A percentile compares a stretch with the other conserved stretches of the same genome.
phyloP scores from a whole-genome alignment of 192 early-diverging fungal species.

The Backusella psychrophila region DNA sequence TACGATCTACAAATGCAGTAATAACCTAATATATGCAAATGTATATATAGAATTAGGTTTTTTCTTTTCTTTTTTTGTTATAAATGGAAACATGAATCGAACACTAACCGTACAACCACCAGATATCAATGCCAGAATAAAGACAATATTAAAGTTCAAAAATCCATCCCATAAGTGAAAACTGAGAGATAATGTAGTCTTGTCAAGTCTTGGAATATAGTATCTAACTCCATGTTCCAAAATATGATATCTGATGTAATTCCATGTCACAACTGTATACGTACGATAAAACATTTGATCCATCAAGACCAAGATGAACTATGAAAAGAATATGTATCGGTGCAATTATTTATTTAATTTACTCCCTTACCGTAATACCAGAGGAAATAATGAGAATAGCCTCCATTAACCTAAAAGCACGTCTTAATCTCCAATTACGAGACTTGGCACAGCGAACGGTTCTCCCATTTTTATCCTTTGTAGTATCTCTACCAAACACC shows the following conservation, averaged over 20 bases:
- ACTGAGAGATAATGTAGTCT: conserved; percentile 80
- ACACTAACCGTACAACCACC: conserved; percentile 56
- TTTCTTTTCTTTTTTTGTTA: too few species aligned
- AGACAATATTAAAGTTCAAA: conserved; percentile 87
- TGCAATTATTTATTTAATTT: not conserved
- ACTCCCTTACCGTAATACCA: conserved; percentile 37
- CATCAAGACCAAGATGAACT: conserved; percentile 62
- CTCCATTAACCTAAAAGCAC: conserved; percentile 39
- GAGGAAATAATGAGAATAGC: conserved; percentile 27
- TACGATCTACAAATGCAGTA: conserved; percentile 39
- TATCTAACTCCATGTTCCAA: conserved; percentile 50
- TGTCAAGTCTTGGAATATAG: conserved; percentile 10
- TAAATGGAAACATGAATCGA: not conserved
- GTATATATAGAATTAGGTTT: not conserved
- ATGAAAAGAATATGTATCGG: not conserved
- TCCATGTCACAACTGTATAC: conserved; percentile 69
- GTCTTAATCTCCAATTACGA: conserved; percentile 41
- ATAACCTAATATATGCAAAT: conserved; percentile 31
- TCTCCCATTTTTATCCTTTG: conserved; percentile 22
- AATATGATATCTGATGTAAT: conserved; percentile 91
- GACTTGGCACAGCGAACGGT: conserved; percentile 22
- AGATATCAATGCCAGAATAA: conserved; percentile 64
- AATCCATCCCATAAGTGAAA: conserved; percentile 86
- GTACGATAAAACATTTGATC: conserved; percentile 79
- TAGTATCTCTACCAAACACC: conserved; percentile 43